Conservation (phyloP, 2,329 filamentous ascomycete genomes). For the Coniochaeta sp. region DNA sequence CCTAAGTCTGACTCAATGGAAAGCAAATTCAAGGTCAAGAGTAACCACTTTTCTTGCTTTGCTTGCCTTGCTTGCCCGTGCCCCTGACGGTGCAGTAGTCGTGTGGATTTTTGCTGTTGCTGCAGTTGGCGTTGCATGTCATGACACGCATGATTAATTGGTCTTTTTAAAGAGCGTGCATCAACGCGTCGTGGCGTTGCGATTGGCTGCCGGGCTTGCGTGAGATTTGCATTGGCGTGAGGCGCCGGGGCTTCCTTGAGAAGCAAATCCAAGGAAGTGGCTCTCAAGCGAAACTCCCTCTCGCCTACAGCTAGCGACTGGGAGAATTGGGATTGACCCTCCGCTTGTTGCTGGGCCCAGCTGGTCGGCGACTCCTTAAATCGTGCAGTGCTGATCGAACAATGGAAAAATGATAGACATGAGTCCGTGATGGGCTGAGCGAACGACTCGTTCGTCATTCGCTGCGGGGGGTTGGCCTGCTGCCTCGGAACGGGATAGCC, state of each 20-base stretch:
- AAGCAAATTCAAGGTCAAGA: neutral
- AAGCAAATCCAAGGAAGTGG: neutral
- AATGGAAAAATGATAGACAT: too few relatives aligned
- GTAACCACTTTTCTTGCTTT: neutral
- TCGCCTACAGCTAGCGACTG: conserved; percentile 1
- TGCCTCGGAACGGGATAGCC: neutral
- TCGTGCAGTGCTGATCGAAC: neutral
- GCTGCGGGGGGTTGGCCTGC: neutral
- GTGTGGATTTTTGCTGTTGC: too few relatives aligned
- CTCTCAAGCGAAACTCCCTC: too few relatives aligned
- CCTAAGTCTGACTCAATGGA: neutral
- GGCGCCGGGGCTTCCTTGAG: neutral
- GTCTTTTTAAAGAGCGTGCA: neutral
- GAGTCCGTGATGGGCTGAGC: too few relatives aligned
- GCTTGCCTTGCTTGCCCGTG: neutral
- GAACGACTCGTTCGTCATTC: too few relatives aligned
- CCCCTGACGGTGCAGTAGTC: neutral
- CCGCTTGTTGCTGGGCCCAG: neutral
- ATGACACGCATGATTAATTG: conserved; percentile 5
- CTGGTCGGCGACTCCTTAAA: neutral
- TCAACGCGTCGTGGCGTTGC: neutral
- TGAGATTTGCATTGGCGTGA: conserved; percentile 5
- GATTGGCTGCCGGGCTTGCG: neutral
- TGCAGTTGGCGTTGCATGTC: neutral
- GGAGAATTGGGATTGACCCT: neutral